These are phyloP conservation scores for Lactarius hengduanensis DNA, from an alignment of 768 basidiomycete genomes.

Conservation along the genomic window DNA sequence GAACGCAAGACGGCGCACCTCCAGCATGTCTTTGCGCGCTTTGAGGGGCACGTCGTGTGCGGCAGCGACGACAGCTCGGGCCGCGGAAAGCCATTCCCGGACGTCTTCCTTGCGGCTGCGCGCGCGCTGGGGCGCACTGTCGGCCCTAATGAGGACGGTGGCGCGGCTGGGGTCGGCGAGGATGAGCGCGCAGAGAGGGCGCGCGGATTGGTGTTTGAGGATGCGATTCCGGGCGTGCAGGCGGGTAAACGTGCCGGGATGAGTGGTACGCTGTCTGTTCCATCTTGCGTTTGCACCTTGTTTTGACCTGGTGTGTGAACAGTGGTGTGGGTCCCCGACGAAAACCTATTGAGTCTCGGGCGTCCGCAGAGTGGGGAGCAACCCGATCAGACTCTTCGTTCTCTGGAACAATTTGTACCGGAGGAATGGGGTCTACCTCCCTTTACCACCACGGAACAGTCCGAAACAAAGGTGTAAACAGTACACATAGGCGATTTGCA, in stretches of 20 bases:
- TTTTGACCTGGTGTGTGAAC: constrained; percentile 7
- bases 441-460: constrained; percentile 38
- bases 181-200: constrained; percentile 48
- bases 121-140: constrained; percentile 51
- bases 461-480: neutral
- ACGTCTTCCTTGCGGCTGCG: constrained; percentile 78
- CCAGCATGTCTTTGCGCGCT: constrained; percentile 55
- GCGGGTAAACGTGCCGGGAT: constrained; percentile 85
- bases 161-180: constrained; percentile 35
- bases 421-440: constrained; percentile 83
- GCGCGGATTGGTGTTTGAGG: constrained; percentile 80
- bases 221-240: constrained; percentile 71
- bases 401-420: constrained; percentile 73
- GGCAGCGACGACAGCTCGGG: constrained; percentile 50
- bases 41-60: constrained; percentile 67
- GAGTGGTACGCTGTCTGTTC: constrained; percentile 55
- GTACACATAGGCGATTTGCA: neutral
- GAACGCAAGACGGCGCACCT: constrained; percentile 66
- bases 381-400: constrained; percentile 58
- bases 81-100: constrained; percentile 77
- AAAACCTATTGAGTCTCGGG: constrained; percentile 55
- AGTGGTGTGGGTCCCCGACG: constrained; percentile 88
- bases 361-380: constrained; percentile 41
- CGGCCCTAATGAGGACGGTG: constrained; percentile 49
- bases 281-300: neutral